phyloP scores from a whole-genome alignment of 108 stramenopile genomes.

The Halocafeteria seosinensis region DNA sequence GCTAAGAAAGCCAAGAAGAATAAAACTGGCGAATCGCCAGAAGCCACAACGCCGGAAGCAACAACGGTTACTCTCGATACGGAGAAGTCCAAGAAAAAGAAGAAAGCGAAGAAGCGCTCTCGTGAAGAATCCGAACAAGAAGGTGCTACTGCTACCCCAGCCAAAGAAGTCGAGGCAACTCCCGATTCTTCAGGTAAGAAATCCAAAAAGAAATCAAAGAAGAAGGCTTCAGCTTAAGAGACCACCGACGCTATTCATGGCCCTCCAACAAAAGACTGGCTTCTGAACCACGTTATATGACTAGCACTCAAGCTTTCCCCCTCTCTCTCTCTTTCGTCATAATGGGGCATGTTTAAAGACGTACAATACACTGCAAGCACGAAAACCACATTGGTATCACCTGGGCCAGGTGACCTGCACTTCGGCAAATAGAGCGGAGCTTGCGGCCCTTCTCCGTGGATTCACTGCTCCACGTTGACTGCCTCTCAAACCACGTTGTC shows the following conservation, averaged over 20 bases:
- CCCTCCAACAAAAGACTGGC: neutral
- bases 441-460: too few relatives aligned
- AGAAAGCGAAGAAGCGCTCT: conserved; percentile 7
- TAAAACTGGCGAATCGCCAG: too few relatives aligned
- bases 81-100: conserved; percentile 14
- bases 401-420: too few relatives aligned
- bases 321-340: too few relatives aligned
- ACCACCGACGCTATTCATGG: neutral
- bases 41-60: too few relatives aligned
- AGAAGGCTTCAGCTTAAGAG: conserved; percentile 26
- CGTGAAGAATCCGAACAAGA: neutral
- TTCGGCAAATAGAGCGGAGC: too few relatives aligned
- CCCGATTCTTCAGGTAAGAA: conserved; percentile 27
- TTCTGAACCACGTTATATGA: neutral
- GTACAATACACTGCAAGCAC: too few relatives aligned
- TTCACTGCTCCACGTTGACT: too few relatives aligned
- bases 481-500: too few relatives aligned
- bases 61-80: too few relatives aligned
- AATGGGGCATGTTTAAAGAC: too few relatives aligned
- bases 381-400: too few relatives aligned
- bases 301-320: neutral
- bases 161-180: neutral
- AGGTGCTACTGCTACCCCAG: neutral
- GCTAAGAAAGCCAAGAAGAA: conserved; percentile 27
- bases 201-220: conserved; percentile 35